These are phyloP conservation scores for Endoconidiophora laricicola DNA, from an alignment of 2,329 filamentous ascomycete genomes.

Conservation along the genomic window DNA sequence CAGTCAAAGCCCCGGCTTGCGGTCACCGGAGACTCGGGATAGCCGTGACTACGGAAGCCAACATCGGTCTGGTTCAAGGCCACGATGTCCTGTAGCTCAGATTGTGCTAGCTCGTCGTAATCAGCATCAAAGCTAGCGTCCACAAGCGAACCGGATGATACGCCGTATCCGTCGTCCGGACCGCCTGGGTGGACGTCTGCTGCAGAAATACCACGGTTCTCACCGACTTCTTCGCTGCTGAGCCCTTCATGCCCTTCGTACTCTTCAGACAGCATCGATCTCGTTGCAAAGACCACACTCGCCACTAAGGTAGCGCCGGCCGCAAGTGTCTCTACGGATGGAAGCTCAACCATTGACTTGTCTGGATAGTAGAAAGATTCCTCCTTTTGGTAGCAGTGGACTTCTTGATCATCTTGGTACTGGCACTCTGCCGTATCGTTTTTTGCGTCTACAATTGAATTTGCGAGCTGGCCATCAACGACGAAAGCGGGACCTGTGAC, in stretches of 20 bases:
- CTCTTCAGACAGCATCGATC: conserved; percentile 10
- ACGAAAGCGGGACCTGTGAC: too few relatives aligned
- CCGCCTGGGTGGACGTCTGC: too few relatives aligned
- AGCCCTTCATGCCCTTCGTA: background rate
- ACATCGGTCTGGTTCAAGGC: background rate
- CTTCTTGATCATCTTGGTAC: too few relatives aligned
- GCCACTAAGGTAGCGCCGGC: conserved; percentile 12
- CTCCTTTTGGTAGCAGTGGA: too few relatives aligned
- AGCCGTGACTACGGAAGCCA: background rate
- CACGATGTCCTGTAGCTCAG: conserved; percentile 1
- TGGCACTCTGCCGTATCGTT: too few relatives aligned
- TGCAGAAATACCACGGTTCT: too few relatives aligned
- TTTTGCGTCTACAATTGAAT: too few relatives aligned
- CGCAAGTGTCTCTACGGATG: background rate
- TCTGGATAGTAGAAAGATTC: too few relatives aligned
- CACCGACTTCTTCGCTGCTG: too few relatives aligned
- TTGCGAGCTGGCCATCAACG: too few relatives aligned
- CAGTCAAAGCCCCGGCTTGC: background rate
- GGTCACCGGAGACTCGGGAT: conserved; percentile 7
- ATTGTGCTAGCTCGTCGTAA: conserved; percentile 8
- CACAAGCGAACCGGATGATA: background rate
- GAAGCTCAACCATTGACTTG: too few relatives aligned
- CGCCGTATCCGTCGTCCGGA: background rate
- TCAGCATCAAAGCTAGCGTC: conserved; percentile 4
- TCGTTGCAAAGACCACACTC: conserved; percentile 10